Percentiles rank a stretch among this genome's conserved stretches.
phyloP scores from a whole-genome alignment of 163 green algal species.

The Scenedesmus sp. region DNA sequence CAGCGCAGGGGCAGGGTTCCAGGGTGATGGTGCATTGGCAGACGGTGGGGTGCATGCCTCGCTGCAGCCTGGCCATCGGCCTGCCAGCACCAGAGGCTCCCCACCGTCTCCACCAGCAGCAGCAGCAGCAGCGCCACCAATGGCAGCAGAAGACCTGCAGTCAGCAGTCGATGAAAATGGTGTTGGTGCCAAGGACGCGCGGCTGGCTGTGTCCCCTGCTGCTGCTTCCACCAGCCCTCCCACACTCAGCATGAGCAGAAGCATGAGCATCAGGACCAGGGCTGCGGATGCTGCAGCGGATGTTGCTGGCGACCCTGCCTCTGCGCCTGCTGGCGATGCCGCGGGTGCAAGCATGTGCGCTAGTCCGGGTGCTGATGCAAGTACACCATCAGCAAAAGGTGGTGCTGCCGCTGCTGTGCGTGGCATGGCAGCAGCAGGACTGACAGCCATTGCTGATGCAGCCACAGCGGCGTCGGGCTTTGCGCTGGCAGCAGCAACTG shows the following conservation, averaged over 20 bases:
- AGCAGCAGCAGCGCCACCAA: neutral
- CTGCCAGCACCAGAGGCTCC: neutral
- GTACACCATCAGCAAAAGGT: neutral
- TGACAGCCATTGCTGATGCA: constrained; percentile 34
- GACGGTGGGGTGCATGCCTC: neutral
- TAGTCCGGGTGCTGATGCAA: neutral
- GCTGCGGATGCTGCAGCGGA: neutral
- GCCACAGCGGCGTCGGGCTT: constrained; percentile 10
- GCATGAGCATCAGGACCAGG: neutral
- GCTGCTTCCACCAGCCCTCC: constrained; percentile 12
- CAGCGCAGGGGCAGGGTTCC: neutral
- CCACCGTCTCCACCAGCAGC: neutral
- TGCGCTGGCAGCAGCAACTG: constrained; percentile 26
- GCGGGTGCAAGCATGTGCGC: neutral
- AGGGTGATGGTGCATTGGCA: neutral
- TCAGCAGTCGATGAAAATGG: neutral
- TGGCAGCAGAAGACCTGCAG: neutral
- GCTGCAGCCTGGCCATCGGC: neutral
- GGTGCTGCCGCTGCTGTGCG: constrained; percentile 9
- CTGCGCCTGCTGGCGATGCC: too few species aligned
- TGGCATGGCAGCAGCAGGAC: neutral
- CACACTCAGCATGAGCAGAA: constrained; percentile 24
- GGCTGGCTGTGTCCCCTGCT: neutral
- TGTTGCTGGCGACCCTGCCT: neutral
- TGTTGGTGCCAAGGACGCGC: neutral